Evolutionary conservation across 805 yeast species (phyloP).

Genomic region (Maudiozyma bulderi): DNA sequence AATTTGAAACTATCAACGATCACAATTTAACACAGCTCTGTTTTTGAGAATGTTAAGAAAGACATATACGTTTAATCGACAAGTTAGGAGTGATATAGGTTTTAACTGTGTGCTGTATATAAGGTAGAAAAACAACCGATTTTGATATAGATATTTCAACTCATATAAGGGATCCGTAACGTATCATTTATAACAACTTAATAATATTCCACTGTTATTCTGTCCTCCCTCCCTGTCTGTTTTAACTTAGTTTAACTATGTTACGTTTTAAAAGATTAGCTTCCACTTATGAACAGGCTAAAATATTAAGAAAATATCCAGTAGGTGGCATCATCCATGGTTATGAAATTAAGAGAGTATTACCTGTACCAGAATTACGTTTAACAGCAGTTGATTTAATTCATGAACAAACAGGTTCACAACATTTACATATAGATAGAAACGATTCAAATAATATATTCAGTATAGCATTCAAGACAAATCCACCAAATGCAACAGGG

Average conservation of each 20-base stretch:
- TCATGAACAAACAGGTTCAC: slow-evolving; percentile 63
- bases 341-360: slow-evolving; percentile 51
- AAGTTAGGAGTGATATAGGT: too few species aligned
- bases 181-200: too few species aligned
- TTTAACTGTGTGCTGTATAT: too few species aligned
- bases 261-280: slow-evolving; percentile 19
- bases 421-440: slow-evolving; percentile 78
- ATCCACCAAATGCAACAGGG: slow-evolving; percentile 92
- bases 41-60: too few species aligned
- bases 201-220: too few species aligned
- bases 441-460: slow-evolving; percentile 82
- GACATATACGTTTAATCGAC: too few species aligned
- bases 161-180: too few species aligned
- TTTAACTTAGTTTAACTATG: slow-evolving; percentile 8
- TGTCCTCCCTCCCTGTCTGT: too few species aligned
- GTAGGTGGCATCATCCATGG: slow-evolving; percentile 58
- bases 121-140: too few species aligned
- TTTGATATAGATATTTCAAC: too few species aligned
- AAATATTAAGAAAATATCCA: slow-evolving; percentile 45
- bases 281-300: slow-evolving; percentile 24
- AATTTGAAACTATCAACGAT: too few species aligned
- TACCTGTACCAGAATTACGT: slow-evolving; percentile 72
- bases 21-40: too few species aligned
- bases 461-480: slow-evolving; percentile 81
- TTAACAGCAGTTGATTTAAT: slow-evolving; percentile 64